Percentiles rank a stretch among this genome's conserved stretches.
These are phyloP conservation scores for Phytophthora idaei DNA, from an alignment of 352 stramenopile genomes.

Conservation along the genomic window DNA sequence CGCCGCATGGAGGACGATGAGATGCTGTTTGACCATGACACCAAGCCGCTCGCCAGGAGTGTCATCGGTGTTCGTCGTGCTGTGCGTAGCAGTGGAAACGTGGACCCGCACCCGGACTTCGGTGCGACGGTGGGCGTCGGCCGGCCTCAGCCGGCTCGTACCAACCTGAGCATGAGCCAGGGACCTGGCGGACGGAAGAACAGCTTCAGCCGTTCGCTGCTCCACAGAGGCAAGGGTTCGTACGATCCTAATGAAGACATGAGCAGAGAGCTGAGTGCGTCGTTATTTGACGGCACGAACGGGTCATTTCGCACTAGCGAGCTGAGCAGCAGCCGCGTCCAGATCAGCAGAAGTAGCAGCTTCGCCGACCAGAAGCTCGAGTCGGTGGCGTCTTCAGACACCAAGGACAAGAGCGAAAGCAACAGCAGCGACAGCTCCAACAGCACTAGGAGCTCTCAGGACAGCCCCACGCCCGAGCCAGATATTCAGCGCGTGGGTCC, in stretches of 20 bases:
- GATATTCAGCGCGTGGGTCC: constrained; percentile 33
- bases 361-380: constrained; percentile 36
- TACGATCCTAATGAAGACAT: constrained; percentile 40
- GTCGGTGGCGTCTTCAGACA: constrained; percentile 17
- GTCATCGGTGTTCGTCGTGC: constrained; percentile 37
- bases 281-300: constrained; percentile 46
- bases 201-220: constrained; percentile 19
- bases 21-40: constrained; percentile 37
- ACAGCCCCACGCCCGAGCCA: constrained; percentile 20
- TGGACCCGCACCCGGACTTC: constrained; percentile 25
- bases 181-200: constrained; percentile 31
- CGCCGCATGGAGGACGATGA: constrained; percentile 37
- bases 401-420: constrained; percentile 28
- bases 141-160: constrained; percentile 14
- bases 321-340: constrained; percentile 33
- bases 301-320: constrained; percentile 35
- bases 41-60: constrained; percentile 39
- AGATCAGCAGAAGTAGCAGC: constrained; percentile 35
- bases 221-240: constrained; percentile 29
- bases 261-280: constrained; percentile 37
- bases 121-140: constrained; percentile 19
- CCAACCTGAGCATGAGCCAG: constrained; percentile 36
- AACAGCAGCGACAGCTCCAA: constrained; percentile 30
- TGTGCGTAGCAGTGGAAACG: constrained; percentile 20
- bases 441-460: constrained; percentile 36